Conservation (phyloP, 2,329 filamentous ascomycete genomes). For the Ophiostoma piceae region DNA sequence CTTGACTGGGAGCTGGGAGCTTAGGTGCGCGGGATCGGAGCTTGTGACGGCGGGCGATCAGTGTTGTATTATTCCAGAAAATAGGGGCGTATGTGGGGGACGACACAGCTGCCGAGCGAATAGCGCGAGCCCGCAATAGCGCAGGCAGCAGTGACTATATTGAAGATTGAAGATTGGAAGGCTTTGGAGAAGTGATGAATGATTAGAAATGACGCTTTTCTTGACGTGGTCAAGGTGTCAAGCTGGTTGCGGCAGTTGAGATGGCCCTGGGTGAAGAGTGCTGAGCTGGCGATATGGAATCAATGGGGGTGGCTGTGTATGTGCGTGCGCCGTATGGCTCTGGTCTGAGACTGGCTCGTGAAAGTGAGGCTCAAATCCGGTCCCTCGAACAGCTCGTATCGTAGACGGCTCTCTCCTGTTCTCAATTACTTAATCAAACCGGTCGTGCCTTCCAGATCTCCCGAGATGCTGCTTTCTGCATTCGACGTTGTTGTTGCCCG, state of each 20-base stretch:
- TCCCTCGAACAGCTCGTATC: neutral
- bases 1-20: neutral
- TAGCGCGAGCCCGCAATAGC: neutral
- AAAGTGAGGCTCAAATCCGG: neutral
- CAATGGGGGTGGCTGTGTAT: conserved; percentile 9
- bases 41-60: conserved; percentile 10
- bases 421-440: neutral
- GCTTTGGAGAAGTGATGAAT: neutral
- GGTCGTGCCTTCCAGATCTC: neutral
- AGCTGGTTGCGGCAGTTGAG: neutral
- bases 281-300: neutral
- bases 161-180: neutral
- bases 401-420: neutral
- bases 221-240: neutral
- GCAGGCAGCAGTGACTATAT: neutral
- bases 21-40: conserved; percentile 8
- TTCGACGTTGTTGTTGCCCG: conserved; percentile 4
- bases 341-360: neutral
- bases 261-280: neutral
- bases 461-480: neutral
- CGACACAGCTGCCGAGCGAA: neutral
- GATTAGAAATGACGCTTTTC: neutral
- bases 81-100: conserved; percentile 13
- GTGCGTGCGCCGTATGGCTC: neutral
- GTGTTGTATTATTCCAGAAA: conserved; percentile 11